phyloP scores from a whole-genome alignment of 306 rosid genomes.

The Morella rubra region DNA sequence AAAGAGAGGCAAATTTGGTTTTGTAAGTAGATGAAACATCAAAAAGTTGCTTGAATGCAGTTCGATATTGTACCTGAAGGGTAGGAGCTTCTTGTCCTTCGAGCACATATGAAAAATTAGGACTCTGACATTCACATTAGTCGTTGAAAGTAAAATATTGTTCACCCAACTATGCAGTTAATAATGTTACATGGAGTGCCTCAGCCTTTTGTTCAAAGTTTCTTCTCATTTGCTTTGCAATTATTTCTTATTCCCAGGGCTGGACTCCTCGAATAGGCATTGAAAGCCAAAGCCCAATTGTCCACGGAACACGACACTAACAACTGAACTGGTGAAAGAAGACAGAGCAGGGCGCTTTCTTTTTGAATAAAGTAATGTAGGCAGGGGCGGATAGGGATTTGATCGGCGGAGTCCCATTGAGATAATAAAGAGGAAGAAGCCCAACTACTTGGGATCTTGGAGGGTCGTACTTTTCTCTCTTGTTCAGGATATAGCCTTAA shows the following conservation, averaged over 20 bases:
- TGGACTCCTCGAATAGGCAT: background rate
- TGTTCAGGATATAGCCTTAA: background rate
- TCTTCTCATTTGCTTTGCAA: background rate
- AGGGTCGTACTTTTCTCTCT: no score
- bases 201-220: background rate
- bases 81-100: background rate
- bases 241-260: background rate
- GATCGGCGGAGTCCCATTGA: no score
- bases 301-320: background rate
- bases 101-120: background rate
- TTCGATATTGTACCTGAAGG: background rate
- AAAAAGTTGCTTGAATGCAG: background rate
- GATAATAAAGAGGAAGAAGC: no score
- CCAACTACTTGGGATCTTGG: no score
- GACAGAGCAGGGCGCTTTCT: no score
- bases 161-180: background rate
- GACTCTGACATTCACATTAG: no score
- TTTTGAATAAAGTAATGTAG: no score
- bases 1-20: background rate
- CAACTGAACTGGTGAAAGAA: background rate
- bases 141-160: background rate
- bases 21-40: background rate
- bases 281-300: background rate
- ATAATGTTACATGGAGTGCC: background rate
- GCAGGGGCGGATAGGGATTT: no score